Evolutionary conservation across 2,329 filamentous ascomycete genomes (phyloP).

Genomic region (Lecanicillium sp.): DNA sequence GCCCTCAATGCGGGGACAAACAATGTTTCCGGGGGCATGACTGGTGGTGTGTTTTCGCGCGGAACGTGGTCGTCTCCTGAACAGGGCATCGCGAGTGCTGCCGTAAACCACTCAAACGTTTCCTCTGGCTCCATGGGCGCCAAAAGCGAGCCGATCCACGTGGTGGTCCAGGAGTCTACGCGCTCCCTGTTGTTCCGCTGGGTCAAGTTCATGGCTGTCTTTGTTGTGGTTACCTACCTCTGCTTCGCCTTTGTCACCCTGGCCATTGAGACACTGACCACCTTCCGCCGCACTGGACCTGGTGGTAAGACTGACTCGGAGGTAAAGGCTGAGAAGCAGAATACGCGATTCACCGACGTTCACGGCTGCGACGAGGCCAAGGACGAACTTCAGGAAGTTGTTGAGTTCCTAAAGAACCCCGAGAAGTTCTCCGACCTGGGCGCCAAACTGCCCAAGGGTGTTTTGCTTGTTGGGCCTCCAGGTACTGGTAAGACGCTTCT

Average conservation of each 20-base stretch:
- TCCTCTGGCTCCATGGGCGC: constrained; percentile 44
- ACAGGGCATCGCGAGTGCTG: constrained; percentile 20
- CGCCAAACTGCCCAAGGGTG: constrained; percentile 94
- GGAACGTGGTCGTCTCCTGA: constrained; percentile 23
- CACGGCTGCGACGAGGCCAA: constrained; percentile 98
- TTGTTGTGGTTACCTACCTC: constrained; percentile 71
- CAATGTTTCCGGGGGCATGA: constrained; percentile 15
- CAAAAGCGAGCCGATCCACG: constrained; percentile 83
- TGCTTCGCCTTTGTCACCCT: constrained; percentile 73
- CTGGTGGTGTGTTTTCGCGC: constrained; percentile 14
- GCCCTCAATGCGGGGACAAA: constrained; percentile 22
- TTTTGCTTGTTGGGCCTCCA: constrained; percentile 87
- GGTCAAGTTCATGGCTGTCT: constrained; percentile 79
- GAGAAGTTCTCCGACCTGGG: constrained; percentile 90
- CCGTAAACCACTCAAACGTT: constrained; percentile 12
- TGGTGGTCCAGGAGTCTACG: constrained; percentile 87
- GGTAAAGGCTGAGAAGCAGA: constrained; percentile 88
- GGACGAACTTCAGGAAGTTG: constrained; percentile 92
- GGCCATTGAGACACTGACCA: constrained; percentile 71
- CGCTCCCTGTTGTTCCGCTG: constrained; percentile 78
- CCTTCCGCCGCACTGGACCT: constrained; percentile 61
- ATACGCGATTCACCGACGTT: constrained; percentile 82
- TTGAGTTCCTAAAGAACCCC: constrained; percentile 91
- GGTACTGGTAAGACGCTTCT: constrained; percentile 97
- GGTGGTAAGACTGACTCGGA: constrained; percentile 69